Base-by-base conservation (phyloP, 768 basidiomycete species). In the Auricularia sp. region DNA sequence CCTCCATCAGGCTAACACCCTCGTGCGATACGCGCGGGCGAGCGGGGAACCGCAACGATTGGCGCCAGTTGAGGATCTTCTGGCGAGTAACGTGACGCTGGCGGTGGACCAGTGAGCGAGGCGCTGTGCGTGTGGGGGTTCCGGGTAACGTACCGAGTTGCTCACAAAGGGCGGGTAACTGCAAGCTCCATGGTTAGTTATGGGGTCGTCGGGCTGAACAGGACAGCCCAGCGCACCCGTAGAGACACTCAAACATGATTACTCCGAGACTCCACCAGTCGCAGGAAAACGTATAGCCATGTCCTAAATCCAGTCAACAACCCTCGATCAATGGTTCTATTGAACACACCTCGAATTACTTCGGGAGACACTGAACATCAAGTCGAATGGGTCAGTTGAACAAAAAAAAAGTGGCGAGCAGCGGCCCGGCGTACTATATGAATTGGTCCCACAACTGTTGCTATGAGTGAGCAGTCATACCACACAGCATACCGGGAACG, bases 181-280 rank as follows among this genome's bases (percentile, higher is more conserved):
- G 69, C 47, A 18, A 18, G 21, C 14, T 8, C 47, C 39, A 24
- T 29, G 21, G 37, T 36, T 21, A 54, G 54, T 18, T 47, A 56
- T n/a, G 21, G 63, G 18, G 13, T 11, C 29, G 3, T n/a, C 13
- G 13, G 21, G 37, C 39, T 36, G 3, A 34, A 54, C 35, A 16
- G 11, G 62, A 33, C 56, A 10, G 11, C 56, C 33, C 24, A 29
- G 29, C 14, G 56, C 64, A 92, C 89, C 90, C 92, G 71, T 94
- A 95, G 74, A 97, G 79, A 73, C 92, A 94, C 75, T 98, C 94
- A 71, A 89, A 98, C 87, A 94, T 91, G 74, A 99, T 98, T 64
- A 97, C 90, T 13, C 94, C 95, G 58, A 98, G 83, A 77, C 90
- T 93, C 96, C 96, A 99, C 94, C 94, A 98, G 73, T 98, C 96